Percentiles rank a stretch among this genome's conserved stretches.
Evolutionary conservation across 768 basidiomycete species (phyloP).

Genomic region (Hemileccinum rubropunctum): DNA sequence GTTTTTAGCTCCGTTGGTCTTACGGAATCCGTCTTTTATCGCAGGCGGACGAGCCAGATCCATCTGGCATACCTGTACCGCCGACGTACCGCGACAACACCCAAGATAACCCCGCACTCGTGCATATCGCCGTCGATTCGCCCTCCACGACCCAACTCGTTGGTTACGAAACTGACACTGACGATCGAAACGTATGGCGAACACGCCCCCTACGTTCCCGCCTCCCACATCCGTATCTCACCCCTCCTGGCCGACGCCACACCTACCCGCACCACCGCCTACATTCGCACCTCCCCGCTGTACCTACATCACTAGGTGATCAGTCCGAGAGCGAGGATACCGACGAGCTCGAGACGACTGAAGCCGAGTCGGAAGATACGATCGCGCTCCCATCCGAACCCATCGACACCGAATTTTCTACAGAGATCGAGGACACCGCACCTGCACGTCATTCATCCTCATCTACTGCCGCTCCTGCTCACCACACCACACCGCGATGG

Average conservation of each 20-base stretch:
- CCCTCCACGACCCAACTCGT: conserved; percentile 4
- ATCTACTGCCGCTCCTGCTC: not conserved
- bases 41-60: conserved; percentile 34
- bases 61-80: not conserved
- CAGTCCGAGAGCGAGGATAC: conserved; percentile 24
- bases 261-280: no score
- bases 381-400: conserved; percentile 6
- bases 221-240: not conserved
- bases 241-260: not conserved
- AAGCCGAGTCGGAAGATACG: conserved; percentile 22
- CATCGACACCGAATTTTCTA: conserved; percentile 11
- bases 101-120: not conserved
- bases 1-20: conserved; percentile 81
- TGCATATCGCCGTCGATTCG: not conserved
- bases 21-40: conserved; percentile 85
- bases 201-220: conserved; percentile 1
- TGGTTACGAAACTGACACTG: conserved; percentile 7
- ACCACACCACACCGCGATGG: conserved; percentile 7
- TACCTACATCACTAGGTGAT: conserved; percentile 23
- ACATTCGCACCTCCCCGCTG: conserved; percentile 19
- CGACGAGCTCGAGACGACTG: conserved; percentile 17
- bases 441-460: not conserved
- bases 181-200: not conserved
- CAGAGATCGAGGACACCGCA: conserved; percentile 11
- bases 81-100: conserved; percentile 10